phyloP scores from a whole-genome alignment of 75 land plant genomes.

The Sequoiadendron giganteum region DNA sequence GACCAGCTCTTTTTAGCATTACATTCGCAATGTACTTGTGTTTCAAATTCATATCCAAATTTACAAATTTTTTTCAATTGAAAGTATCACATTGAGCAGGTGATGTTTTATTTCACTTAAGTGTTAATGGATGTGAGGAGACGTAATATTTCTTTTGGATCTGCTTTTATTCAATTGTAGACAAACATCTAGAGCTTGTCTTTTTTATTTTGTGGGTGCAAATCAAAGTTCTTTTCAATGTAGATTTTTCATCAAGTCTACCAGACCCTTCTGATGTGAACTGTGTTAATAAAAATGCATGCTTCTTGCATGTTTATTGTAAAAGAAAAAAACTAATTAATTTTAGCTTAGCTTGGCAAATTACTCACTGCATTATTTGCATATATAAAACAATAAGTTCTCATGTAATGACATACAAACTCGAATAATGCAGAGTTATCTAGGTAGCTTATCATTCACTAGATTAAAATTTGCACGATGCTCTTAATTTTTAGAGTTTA shows the following conservation, averaged over 20 bases:
- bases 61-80: not conserved
- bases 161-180: not conserved
- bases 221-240: not conserved
- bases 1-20: not conserved
- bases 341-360: not conserved
- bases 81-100: not conserved
- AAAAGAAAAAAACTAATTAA: not conserved
- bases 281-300: not conserved
- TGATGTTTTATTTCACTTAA: not conserved
- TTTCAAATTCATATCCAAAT: not conserved
- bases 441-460: too few species aligned
- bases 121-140: not conserved
- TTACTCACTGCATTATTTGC: not conserved
- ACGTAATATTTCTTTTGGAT: not conserved
- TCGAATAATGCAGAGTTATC: not conserved
- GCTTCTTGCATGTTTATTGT: not conserved
- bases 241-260: not conserved
- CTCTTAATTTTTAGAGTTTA: not conserved
- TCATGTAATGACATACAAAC: not conserved
- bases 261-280: not conserved
- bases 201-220: not conserved
- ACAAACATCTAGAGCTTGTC: not conserved
- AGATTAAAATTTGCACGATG: not conserved
- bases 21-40: not conserved
- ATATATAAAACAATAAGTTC: not conserved